Percentiles rank a stretch among this genome's conserved stretches.
Evolutionary conservation across 2,329 filamentous ascomycete species (phyloP).

Genomic region (Talaromyces pinophilus): DNA sequence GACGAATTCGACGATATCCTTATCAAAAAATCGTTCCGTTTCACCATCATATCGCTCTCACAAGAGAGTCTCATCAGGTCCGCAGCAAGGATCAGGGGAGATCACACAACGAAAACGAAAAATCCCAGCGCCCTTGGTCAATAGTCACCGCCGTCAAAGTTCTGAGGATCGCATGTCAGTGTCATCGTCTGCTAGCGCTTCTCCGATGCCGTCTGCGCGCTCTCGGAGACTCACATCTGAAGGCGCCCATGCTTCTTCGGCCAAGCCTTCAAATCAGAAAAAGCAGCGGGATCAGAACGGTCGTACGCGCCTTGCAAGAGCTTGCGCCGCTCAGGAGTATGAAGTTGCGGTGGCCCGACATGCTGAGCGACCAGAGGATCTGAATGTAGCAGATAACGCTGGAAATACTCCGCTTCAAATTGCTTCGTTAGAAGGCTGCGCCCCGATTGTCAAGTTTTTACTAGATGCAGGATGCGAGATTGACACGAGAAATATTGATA

Average conservation of each 20-base stretch:
- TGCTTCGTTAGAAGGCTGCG: constrained; percentile 81
- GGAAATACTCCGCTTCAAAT: constrained; percentile 97
- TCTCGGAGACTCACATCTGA: constrained; percentile 44
- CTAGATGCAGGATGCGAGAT: constrained; percentile 82
- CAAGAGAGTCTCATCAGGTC: constrained; percentile 40
- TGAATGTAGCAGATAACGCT: constrained; percentile 88
- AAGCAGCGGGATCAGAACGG: constrained; percentile 91
- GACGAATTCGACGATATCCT: constrained; percentile 32
- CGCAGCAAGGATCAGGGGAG: constrained; percentile 31
- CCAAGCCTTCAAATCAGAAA: constrained; percentile 68
- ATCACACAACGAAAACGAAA: constrained; percentile 38
- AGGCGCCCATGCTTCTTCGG: constrained; percentile 60
- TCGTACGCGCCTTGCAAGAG: constrained; percentile 84
- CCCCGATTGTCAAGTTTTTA: constrained; percentile 82
- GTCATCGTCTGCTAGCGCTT: constrained; percentile 48
- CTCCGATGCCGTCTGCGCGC: constrained; percentile 44
- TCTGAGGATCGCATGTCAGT: constrained; percentile 50
- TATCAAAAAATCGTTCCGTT: constrained; percentile 35
- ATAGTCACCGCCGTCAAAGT: constrained; percentile 45
- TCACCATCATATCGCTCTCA: constrained; percentile 41
- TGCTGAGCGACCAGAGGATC: constrained; percentile 77
- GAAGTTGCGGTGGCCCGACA: constrained; percentile 74
- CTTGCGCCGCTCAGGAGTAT: constrained; percentile 82
- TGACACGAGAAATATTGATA: constrained; percentile 75
- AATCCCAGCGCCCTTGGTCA: constrained; percentile 43